These are phyloP conservation scores for Yamadazyma kitorensis DNA, from an alignment of 805 yeast genomes.

Conservation along the genomic window DNA sequence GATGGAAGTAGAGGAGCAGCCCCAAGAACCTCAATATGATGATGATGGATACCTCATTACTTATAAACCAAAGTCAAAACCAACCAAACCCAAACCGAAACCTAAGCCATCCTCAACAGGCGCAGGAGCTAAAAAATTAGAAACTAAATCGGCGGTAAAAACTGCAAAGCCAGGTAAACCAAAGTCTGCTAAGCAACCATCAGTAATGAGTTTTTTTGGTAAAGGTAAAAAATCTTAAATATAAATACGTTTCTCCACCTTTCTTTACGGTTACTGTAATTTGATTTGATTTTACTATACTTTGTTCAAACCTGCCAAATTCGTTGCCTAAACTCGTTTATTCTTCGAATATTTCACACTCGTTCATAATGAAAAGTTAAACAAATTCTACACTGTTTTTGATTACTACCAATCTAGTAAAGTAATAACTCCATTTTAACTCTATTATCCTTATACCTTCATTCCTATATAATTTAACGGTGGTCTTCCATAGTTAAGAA, in stretches of 20 bases:
- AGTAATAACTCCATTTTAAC: too few relatives aligned
- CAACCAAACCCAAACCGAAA: conserved; percentile 12
- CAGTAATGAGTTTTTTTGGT: conserved; percentile 49
- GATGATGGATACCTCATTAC: conserved; percentile 53
- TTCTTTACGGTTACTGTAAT: too few relatives aligned
- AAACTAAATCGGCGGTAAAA: conserved; percentile 9
- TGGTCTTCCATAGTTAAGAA: too few relatives aligned
- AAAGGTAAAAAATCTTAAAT: conserved; percentile 16
- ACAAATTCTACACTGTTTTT: conserved; percentile 2
- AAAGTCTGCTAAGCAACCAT: conserved; percentile 36
- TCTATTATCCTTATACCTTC: too few relatives aligned
- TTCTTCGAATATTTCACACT: not conserved
- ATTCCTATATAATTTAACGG: too few relatives aligned
- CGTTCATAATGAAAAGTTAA: not conserved
- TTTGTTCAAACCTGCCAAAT: not conserved
- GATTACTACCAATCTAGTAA: too few relatives aligned
- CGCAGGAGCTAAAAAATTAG: conserved; percentile 6
- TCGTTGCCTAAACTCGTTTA: not conserved
- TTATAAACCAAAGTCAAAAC: conserved; percentile 22
- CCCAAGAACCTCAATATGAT: conserved; percentile 28
- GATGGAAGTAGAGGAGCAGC: conserved; percentile 2
- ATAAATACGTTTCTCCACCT: too few relatives aligned
- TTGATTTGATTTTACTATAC: too few relatives aligned
- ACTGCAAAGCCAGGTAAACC: conserved; percentile 13
- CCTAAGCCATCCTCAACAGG: too few relatives aligned